phyloP scores from a whole-genome alignment of 495 filamentous ascomycete species.

The Podospora tetraspora region DNA sequence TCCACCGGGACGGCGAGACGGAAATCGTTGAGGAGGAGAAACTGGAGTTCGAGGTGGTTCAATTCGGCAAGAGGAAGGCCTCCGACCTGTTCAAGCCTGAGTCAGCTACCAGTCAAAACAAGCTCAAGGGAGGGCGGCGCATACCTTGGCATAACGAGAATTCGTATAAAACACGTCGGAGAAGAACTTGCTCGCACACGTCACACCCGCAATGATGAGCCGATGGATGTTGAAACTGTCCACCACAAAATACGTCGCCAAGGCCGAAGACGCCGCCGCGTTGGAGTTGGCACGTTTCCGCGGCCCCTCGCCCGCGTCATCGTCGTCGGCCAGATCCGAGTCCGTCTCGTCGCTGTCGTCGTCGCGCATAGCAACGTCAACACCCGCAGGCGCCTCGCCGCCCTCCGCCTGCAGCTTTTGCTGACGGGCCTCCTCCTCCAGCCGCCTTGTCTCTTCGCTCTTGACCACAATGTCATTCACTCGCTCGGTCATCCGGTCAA shows the following conservation, averaged over 20 bases:
- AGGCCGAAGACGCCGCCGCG: conserved; percentile 18
- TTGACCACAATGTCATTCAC: conserved; percentile 64
- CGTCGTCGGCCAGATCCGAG: conserved; percentile 38
- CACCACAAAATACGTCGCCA: conserved; percentile 78
- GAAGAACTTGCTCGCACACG: conserved; percentile 99
- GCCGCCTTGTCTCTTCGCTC: conserved; percentile 36
- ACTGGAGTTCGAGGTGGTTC: conserved; percentile 96
- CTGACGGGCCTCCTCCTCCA: conserved; percentile 20
- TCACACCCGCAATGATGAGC: conserved; percentile 94
- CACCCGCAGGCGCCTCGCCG: not conserved
- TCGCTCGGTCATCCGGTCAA: conserved; percentile 96
- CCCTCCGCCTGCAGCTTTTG: conserved; percentile 1
- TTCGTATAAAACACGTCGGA: conserved; percentile 99
- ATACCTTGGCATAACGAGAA: conserved; percentile 96
- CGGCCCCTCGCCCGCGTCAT: conserved; percentile 24
- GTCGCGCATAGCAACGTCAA: conserved; percentile 35
- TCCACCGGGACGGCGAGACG: conserved; percentile 89
- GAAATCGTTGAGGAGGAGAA: conserved; percentile 94
- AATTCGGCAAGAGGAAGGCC: conserved; percentile 93
- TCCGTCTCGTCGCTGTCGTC: conserved; percentile 36
- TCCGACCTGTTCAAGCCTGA: conserved; percentile 62
- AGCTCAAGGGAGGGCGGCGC: conserved; percentile 15
- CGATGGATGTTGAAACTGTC: conserved; percentile 99
- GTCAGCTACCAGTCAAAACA: not conserved
- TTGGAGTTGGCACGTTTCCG: conserved; percentile 31